Evolutionary conservation across 805 yeast species (phyloP), one percentile per base, ranked within the genome.

Genomic region (Nadsonia fulvescens): DNA sequence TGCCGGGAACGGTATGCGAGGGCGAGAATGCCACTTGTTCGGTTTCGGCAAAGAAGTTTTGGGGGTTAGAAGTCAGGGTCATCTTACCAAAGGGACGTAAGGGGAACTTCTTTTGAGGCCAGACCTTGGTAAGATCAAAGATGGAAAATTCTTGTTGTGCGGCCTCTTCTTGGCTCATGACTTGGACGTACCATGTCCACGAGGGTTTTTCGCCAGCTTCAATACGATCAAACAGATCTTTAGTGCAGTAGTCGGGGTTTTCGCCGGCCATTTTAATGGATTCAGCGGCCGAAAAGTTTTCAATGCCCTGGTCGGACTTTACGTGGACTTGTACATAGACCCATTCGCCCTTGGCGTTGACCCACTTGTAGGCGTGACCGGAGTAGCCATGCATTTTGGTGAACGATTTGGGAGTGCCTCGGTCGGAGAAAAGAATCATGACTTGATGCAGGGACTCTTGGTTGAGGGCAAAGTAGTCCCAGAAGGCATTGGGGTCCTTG

Each of bases 71-170:
- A 51, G 79, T 74, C 49, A 79, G 53, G 2, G 67, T 69, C 37
- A 79, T 56, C 49, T 70, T 71, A 49, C 93, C 94, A 46, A 81
- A 72, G 50, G 70, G 70, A 51, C 93, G 68, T 56, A 81, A 53
- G 44, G 94, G 93, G 62, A 69, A 81, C 31, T 79, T 72, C 40
- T 55, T 57, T 47, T 81, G 91, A 18, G 93, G 81, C 94, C 94
- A 81, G 30, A 77, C 75, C 58, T 82, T 82, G 36, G 94, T 81
- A 50, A 81, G 61, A 53, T 81, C 94, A 47, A 77, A 79, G 23
- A 82, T 83, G 5, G 86, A 74, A 54, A 75, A 79, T 46, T 74
- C 73, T 25, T 66, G 65, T 33, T 67, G 53, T 51, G 72, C 63
- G 33, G 92, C 81, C 53, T 81, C 70, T 40, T 69, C 77, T 34